Percentiles rank a stretch among this genome's conserved stretches.
Conservation (phyloP, 164 flowering plant genomes). For the Annona squamosa region DNA sequence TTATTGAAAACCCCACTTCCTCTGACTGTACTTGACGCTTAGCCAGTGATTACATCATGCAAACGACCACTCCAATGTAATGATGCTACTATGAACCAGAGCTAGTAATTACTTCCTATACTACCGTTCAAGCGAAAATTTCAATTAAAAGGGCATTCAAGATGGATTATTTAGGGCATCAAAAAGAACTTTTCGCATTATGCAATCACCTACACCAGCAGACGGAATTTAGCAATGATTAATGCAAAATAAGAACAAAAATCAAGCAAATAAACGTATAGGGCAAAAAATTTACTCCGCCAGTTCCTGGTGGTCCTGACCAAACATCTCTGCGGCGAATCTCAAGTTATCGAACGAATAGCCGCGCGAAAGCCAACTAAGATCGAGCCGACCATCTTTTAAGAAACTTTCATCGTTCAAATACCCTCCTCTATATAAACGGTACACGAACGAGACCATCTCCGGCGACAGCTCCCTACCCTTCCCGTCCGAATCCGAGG, state of each 20-base stretch:
- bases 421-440: slow-evolving; percentile 18
- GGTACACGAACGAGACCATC: slow-evolving; percentile 11
- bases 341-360: slow-evolving; percentile 13
- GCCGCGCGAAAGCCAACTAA: slow-evolving; percentile 6
- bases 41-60: too few relatives aligned
- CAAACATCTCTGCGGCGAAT: slow-evolving; percentile 21
- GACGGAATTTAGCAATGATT: neutral
- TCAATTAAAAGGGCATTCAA: too few relatives aligned
- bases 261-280: neutral
- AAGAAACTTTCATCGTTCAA: slow-evolving; percentile 15
- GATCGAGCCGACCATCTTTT: slow-evolving; percentile 14
- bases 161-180: too few relatives aligned
- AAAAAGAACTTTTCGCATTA: too few relatives aligned
- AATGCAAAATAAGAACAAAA: too few relatives aligned
- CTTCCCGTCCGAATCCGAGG: neutral
- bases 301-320: slow-evolving; percentile 21
- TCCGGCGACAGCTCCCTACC: slow-evolving; percentile 14
- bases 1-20: too few relatives aligned
- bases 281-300: slow-evolving; percentile 17
- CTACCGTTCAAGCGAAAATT: too few relatives aligned
- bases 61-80: too few relatives aligned
- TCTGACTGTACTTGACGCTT: too few relatives aligned
- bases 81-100: too few relatives aligned
- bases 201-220: neutral
- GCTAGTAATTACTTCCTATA: too few relatives aligned